Evolutionary conservation across 148 eudicot species (phyloP), one percentile per base, ranked within the genome.

Genomic region (Camellia lanceoleosa): DNA sequence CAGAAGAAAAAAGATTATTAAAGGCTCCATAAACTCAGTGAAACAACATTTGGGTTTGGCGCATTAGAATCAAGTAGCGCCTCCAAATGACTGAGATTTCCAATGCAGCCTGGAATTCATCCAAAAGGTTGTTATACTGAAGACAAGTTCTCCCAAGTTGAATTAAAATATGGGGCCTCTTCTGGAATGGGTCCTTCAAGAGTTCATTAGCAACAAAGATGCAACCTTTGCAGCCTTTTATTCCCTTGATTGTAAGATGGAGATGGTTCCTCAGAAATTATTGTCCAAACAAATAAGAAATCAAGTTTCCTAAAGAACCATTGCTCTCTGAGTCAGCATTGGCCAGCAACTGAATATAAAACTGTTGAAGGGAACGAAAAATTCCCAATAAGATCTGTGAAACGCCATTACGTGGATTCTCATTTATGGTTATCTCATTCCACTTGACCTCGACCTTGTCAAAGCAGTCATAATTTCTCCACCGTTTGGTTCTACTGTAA

Each of bases 1-100:
- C 76, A 19, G 76, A 8, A 18, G 46, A 63, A 54, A 81, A 49
- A 46, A 81, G 66, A 61, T 56, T 52, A 3, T 63, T 55, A n/a
- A n/a, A 82, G 19, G 14, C 55, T 44, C 84, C 84, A 82, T 16
- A 82, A 51, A 59, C 73, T 64, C 12, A 49, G 19, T 0, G 84
- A n/a, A n/a, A n/a, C n/a, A n/a, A 81, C 55, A 82, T 63, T 11
- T 15, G 79, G 64, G 3, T 47, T 38, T 14, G 64, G 42, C 13
- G 11, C 11, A 20, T 76, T 76, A 3, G 71, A 76, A 47, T 51
- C 44, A 15, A 76, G 38, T 18, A 76, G 14, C 41, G 11, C 47
- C 43, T 76, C 71, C 71, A 76, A 64, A 3, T 11, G 42, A 51
- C 67, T 63, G 47, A 76, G 59, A 47, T 76, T 64, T 14, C 71